A percentile compares a stretch with the other conserved stretches of the same genome.
Evolutionary conservation across 2,329 filamentous ascomycete genomes (phyloP).

Genomic region (Penicillium oxalicum): DNA sequence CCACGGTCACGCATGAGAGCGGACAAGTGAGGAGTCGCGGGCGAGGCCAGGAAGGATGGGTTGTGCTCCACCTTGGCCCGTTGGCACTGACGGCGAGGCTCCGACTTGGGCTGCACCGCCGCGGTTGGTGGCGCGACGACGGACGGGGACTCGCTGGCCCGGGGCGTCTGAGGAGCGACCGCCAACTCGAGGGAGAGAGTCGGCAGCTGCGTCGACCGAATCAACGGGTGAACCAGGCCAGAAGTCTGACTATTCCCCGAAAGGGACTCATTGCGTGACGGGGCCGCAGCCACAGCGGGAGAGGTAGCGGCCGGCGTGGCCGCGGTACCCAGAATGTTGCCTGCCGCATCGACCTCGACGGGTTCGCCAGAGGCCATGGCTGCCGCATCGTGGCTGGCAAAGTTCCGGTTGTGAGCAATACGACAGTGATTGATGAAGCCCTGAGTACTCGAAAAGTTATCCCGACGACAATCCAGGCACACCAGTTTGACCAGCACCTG

Average conservation of each 20-base stretch:
- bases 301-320: slow-evolving; percentile 22
- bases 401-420: slow-evolving; percentile 87
- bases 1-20: slow-evolving; percentile 58
- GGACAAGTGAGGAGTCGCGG: slow-evolving; percentile 62
- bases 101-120: slow-evolving; percentile 2
- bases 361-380: slow-evolving; percentile 80
- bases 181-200: slow-evolving; percentile 7
- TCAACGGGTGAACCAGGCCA: slow-evolving; percentile 58
- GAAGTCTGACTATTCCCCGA: slow-evolving; percentile 27
- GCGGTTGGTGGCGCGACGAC: slow-evolving; percentile 24
- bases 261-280: slow-evolving; percentile 24
- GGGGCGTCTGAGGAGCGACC: slow-evolving; percentile 18
- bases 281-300: slow-evolving; percentile 5
- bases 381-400: slow-evolving; percentile 92
- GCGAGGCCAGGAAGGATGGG: slow-evolving; percentile 48
- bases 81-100: slow-evolving; percentile 6
- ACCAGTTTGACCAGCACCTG: slow-evolving; percentile 82
- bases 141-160: slow-evolving; percentile 8
- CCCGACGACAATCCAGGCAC: slow-evolving; percentile 79
- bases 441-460: slow-evolving; percentile 92
- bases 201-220: slow-evolving; percentile 49
- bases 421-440: slow-evolving; percentile 98
- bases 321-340: slow-evolving; percentile 39
- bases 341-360: slow-evolving; percentile 62
- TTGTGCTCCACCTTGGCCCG: slow-evolving; percentile 23